A percentile compares a stretch with the other conserved stretches of the same genome.
Conservation (phyloP, 352 stramenopile genomes). For the Phytopythium sindhum region DNA sequence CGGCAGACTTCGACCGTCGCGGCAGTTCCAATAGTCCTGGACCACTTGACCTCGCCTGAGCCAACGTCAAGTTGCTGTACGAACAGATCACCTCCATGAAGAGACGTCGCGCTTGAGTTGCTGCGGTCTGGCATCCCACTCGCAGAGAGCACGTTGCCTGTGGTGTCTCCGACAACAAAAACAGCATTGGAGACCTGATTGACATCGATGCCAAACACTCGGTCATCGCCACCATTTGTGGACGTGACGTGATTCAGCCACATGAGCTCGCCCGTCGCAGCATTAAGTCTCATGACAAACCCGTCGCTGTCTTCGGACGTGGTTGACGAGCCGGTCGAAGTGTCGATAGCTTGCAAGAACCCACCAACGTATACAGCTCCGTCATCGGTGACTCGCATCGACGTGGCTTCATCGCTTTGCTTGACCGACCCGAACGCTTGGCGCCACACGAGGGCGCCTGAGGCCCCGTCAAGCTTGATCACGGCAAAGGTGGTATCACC, state of each 20-base stretch:
- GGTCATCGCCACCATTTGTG: conserved; percentile 2
- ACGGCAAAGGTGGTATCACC: not conserved
- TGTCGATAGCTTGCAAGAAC: conserved; percentile 3
- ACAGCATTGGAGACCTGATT: conserved; percentile 2
- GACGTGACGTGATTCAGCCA: conserved; percentile 12
- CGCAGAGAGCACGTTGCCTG: conserved; percentile 8
- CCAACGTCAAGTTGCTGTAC: conserved; percentile 13
- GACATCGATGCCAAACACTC: conserved; percentile 21
- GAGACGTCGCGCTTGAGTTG: not conserved
- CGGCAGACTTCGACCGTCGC: not conserved
- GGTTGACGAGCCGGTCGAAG: not conserved
- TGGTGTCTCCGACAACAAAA: conserved; percentile 26
- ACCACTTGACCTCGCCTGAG: conserved; percentile 19
- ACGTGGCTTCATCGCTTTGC: conserved; percentile 1
- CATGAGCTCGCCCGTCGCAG: not conserved
- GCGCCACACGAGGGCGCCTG: conserved; percentile 5
- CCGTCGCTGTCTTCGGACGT: conserved; percentile 4
- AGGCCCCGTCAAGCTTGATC: conserved; percentile 2
- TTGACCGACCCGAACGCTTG: conserved; percentile 1
- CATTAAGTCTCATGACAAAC: conserved; percentile 16
- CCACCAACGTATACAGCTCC: conserved; percentile 4
- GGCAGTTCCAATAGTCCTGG: not conserved
- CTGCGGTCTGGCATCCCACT: not conserved
- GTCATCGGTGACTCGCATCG: not conserved
- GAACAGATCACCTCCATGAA: conserved; percentile 19